Conservation (phyloP, 2,329 filamentous ascomycete species). For the Xenoacremonium recifei region DNA sequence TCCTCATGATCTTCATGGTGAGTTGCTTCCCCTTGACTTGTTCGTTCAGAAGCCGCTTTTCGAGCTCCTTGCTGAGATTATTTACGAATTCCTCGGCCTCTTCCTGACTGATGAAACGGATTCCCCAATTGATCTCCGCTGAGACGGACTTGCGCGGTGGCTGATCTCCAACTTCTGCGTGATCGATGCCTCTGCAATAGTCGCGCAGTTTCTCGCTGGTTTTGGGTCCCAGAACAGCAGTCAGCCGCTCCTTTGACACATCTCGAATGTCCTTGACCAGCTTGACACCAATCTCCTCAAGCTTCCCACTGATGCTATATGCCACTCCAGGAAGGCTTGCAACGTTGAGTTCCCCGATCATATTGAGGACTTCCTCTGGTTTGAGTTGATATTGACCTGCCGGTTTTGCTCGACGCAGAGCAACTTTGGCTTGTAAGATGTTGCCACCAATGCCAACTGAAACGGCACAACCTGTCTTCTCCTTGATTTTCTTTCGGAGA, state of each 20-base stretch:
- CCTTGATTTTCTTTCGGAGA: slow-evolving; percentile 69
- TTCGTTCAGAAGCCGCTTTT: slow-evolving; percentile 77
- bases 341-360: slow-evolving; percentile 76
- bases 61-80: slow-evolving; percentile 81
- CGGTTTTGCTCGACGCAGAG: slow-evolving; percentile 87
- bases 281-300: slow-evolving; percentile 83
- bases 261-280: slow-evolving; percentile 80
- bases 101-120: slow-evolving; percentile 86
- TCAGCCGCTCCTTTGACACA: slow-evolving; percentile 72
- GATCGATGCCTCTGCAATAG: slow-evolving; percentile 86
- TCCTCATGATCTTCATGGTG: slow-evolving; percentile 92
- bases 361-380: slow-evolving; percentile 72
- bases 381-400: slow-evolving; percentile 89
- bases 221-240: slow-evolving; percentile 78
- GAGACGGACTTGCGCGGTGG: slow-evolving; percentile 89
- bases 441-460: slow-evolving; percentile 92
- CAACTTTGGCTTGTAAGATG: slow-evolving; percentile 87
- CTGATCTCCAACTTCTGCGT: slow-evolving; percentile 80
- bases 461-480: slow-evolving; percentile 78
- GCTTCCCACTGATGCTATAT: slow-evolving; percentile 79
- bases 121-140: slow-evolving; percentile 97
- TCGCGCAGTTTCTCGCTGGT: slow-evolving; percentile 90
- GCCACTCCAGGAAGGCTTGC: slow-evolving; percentile 90
- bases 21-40: slow-evolving; percentile 83
- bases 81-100: slow-evolving; percentile 91